Percentiles rank a stretch among this genome's conserved stretches.
These are phyloP conservation scores for Marsdenia floribunda DNA, from an alignment of 257 asterid genomes.

Conservation along the genomic window DNA sequence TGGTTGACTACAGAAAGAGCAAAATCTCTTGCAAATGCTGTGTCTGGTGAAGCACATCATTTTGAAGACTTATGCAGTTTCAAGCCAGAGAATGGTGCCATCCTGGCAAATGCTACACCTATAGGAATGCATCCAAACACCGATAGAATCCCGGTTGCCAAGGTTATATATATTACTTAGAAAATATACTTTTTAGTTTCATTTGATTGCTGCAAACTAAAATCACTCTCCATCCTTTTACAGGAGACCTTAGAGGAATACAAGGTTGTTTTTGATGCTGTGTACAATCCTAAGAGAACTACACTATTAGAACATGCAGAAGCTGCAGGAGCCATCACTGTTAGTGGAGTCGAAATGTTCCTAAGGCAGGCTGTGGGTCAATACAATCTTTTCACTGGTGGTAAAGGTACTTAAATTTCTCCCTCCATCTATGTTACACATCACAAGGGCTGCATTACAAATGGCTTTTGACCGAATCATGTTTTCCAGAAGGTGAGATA, in stretches of 20 bases:
- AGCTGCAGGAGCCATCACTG: slow-evolving; percentile 57
- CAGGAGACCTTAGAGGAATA: slow-evolving; percentile 39
- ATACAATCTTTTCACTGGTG: slow-evolving; percentile 53
- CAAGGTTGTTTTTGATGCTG: slow-evolving; percentile 57
- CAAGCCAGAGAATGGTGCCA: slow-evolving; percentile 52
- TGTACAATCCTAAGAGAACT: slow-evolving; percentile 56
- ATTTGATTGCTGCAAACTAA: background rate
- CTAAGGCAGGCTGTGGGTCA: slow-evolving; percentile 60
- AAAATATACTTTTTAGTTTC: background rate
- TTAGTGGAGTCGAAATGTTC: slow-evolving; percentile 72
- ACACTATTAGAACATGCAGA: slow-evolving; percentile 49
- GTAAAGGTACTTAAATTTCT: slow-evolving; percentile 28
- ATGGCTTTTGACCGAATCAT: background rate
- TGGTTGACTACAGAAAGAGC: slow-evolving; percentile 42
- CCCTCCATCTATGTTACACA: background rate
- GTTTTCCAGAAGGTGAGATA: background rate
- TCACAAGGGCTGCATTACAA: background rate
- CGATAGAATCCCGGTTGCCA: slow-evolving; percentile 44
- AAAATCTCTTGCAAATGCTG: slow-evolving; percentile 51
- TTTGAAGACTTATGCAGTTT: slow-evolving; percentile 36
- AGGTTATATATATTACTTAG: slow-evolving; percentile 24
- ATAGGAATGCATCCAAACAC: slow-evolving; percentile 63
- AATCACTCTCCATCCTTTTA: background rate
- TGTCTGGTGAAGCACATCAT: slow-evolving; percentile 45
- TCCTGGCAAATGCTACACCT: slow-evolving; percentile 72